Conservation (phyloP, 1,139 yeast species). For the Lodderomyces margitis region DNA sequence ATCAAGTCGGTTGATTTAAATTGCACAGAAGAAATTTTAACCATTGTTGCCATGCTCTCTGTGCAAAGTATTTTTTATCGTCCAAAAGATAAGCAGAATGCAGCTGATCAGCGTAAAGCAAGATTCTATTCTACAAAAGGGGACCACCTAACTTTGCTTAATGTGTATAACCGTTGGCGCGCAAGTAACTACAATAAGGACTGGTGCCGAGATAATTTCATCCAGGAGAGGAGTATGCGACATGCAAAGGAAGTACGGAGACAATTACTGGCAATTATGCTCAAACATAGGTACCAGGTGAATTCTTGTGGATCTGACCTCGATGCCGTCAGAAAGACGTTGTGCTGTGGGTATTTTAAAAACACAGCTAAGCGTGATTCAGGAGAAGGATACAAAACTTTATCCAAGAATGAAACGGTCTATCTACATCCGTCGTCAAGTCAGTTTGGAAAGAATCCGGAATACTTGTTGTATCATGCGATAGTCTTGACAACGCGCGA, state of each 20-base stretch:
- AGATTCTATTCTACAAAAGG: conserved; percentile 78
- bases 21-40: conserved; percentile 81
- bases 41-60: conserved; percentile 88
- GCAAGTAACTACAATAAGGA: conserved; percentile 50
- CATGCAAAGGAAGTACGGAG: conserved; percentile 77
- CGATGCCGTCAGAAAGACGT: conserved; percentile 64
- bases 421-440: conserved; percentile 88
- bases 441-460: conserved; percentile 68
- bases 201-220: conserved; percentile 82
- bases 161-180: conserved; percentile 79
- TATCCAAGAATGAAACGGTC: conserved; percentile 76
- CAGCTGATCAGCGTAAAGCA: conserved; percentile 75
- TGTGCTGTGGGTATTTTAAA: conserved; percentile 86
- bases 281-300: conserved; percentile 49
- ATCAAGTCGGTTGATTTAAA: conserved; percentile 69
- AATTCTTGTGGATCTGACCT: conserved; percentile 61
- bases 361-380: conserved; percentile 79
- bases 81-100: conserved; percentile 72
- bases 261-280: conserved; percentile 67
- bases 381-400: conserved; percentile 67
- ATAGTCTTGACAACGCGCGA: conserved; percentile 79
- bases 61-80: conserved; percentile 83
- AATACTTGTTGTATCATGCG: conserved; percentile 82
- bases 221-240: conserved; percentile 77
- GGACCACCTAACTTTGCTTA: conserved; percentile 81